Evolutionary conservation across 176 grass and related monocot genomes (phyloP).

Genomic region (Areca catechu): DNA sequence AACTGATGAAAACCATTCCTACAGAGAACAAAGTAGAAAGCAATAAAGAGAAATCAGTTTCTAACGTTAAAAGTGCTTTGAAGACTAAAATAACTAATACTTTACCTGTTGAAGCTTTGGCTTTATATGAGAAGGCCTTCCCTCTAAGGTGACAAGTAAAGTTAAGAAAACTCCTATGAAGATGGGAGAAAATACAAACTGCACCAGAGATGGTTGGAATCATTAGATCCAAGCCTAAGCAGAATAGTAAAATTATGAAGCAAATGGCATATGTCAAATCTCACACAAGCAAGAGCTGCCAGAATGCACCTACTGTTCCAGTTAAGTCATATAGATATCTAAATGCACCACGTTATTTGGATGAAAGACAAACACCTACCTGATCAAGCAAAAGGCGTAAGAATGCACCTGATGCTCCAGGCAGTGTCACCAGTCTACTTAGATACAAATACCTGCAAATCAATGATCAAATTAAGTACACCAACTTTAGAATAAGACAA

Average conservation of each 20-base stretch:
- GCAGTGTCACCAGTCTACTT: conserved; percentile 60
- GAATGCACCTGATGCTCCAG: conserved; percentile 56
- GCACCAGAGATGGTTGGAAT: background rate
- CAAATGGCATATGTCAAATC: too few relatives aligned
- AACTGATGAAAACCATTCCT: conserved; percentile 78
- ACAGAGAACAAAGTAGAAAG: conserved; percentile 9
- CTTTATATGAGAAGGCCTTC: conserved; percentile 60
- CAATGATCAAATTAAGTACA: conserved; percentile 8
- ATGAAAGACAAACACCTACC: conserved; percentile 19
- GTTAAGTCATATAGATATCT: background rate
- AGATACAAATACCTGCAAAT: conserved; percentile 79
- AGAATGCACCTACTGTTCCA: background rate
- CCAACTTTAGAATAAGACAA: background rate
- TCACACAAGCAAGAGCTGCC: too few relatives aligned
- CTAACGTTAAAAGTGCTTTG: background rate
- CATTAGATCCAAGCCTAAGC: too few relatives aligned
- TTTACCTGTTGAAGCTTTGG: conserved; percentile 91
- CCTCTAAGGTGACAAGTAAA: conserved; percentile 71
- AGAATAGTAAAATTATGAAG: too few relatives aligned
- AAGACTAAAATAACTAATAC: background rate
- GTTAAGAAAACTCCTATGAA: conserved; percentile 86
- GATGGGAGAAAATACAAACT: conserved; percentile 82
- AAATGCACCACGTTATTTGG: background rate
- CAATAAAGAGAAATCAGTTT: conserved; percentile 2
- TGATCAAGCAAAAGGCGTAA: conserved; percentile 75